Base-by-base conservation (phyloP, 2,329 filamentous ascomycete species). In the Fusarium sp. region DNA sequence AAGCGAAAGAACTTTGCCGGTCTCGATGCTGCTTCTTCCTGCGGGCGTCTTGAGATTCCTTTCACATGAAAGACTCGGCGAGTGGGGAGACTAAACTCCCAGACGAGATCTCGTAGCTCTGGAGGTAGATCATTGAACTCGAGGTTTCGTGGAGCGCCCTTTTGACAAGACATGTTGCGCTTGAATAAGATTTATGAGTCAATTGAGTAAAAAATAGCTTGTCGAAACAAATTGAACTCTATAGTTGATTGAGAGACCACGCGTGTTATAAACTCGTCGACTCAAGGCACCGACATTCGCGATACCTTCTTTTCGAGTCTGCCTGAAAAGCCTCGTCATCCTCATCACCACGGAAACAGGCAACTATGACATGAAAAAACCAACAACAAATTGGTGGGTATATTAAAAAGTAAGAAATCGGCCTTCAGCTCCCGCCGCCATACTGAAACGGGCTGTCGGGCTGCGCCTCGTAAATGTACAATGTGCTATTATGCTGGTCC, bases 391-490 rank as follows among this genome's bases (percentile, higher is more conserved):
- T 57, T 14, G 27, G 15, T 43, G 59, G 22, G 33, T 35, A 47
- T 35, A 33, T 32, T 35, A 20, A 32, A 43, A 45, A 33, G 14
- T 14, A 22, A 52, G 27, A 32, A 54, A 54, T 4, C 20, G 17
- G 27, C 14, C 1, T 71, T 20, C 47, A 65, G 50, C 43, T 33
- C 8, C 69, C 75, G 15, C 73, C 76, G 15, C 73, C 73, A 58
- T 71, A 73, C 37, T 75, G 63, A 57, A 73, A 78, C 17, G 69
- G 65, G 52, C 70, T 73, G 27, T 76, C 69, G 4, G 69, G 73
- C 65, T 81, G 72, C 3, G 84, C 83, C 78, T 88, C 86, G 70
- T 86, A 87, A 0, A 86, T 81, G 72, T 87, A 87, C 66, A 88
- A 66, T 5, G 83, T 86, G 43, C 84, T 84, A 57, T 85, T 83